These are phyloP conservation scores for Grosmannia huntii DNA, from an alignment of 2,329 filamentous ascomycete genomes.

Conservation along the genomic window DNA sequence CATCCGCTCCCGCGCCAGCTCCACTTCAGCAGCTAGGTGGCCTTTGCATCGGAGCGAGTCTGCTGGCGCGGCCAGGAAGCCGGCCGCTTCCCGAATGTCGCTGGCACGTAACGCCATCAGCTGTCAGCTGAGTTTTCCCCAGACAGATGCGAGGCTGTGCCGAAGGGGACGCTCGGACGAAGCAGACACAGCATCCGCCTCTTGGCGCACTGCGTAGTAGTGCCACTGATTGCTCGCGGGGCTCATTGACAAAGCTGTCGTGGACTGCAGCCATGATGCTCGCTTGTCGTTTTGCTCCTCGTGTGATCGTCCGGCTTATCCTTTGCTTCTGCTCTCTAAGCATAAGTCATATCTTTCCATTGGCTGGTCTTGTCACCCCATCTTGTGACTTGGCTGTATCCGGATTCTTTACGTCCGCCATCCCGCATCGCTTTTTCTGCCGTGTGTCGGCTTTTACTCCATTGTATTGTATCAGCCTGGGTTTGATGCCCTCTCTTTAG, in stretches of 20 bases:
- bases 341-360: too few species aligned
- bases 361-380: too few species aligned
- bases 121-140: not conserved
- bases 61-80: not conserved
- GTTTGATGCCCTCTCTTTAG: not conserved
- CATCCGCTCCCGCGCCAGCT: not conserved
- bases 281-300: not conserved
- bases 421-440: too few species aligned
- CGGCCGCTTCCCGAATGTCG: not conserved
- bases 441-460: too few species aligned
- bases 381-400: too few species aligned
- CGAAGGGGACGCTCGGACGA: not conserved
- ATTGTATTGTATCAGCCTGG: too few species aligned
- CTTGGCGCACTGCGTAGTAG: slow-evolving; percentile 32
- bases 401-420: too few species aligned
- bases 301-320: not conserved
- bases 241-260: not conserved
- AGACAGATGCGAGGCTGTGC: not conserved
- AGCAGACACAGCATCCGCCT: slow-evolving; percentile 32
- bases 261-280: slow-evolving; percentile 2
- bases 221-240: too few species aligned
- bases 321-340: too few species aligned
- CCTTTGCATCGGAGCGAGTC: not conserved
- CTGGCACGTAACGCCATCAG: not conserved
- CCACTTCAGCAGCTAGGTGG: not conserved